Evolutionary conservation across 257 asterid species (phyloP).

Genomic region (Solanum pimpinellifolium): DNA sequence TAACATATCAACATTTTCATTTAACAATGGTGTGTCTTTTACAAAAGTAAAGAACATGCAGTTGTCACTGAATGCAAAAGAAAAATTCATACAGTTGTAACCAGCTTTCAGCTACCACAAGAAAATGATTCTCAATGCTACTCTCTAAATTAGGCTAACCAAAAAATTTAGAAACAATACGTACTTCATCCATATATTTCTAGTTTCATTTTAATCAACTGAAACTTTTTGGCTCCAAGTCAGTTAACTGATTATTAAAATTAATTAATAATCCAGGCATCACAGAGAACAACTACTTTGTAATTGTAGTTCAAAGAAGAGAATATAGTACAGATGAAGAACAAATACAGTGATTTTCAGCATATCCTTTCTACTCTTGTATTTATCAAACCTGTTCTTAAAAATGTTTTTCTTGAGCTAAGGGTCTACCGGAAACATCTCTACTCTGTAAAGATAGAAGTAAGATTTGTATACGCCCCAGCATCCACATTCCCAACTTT

Average conservation of each 20-base stretch:
- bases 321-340: background rate
- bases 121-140: too few species aligned
- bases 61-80: too few species aligned
- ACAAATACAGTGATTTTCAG: background rate
- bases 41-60: too few species aligned
- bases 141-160: too few species aligned
- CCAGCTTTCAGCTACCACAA: too few species aligned
- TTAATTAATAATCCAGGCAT: background rate
- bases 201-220: background rate
- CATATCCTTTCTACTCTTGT: too few species aligned
- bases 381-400: background rate
- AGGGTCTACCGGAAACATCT: background rate
- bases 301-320: background rate
- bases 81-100: too few species aligned
- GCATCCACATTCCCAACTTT: background rate
- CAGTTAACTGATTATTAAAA: background rate
- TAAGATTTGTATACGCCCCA: background rate
- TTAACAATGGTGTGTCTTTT: too few species aligned
- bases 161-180: background rate
- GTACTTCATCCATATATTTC: background rate
- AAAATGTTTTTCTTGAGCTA: background rate
- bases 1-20: too few species aligned
- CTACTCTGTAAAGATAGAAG: background rate
- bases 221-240: background rate
- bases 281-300: background rate